These are phyloP conservation scores for Ilex paraguariensis DNA, from an alignment of 305 asterid genomes.

Conservation along the genomic window DNA sequence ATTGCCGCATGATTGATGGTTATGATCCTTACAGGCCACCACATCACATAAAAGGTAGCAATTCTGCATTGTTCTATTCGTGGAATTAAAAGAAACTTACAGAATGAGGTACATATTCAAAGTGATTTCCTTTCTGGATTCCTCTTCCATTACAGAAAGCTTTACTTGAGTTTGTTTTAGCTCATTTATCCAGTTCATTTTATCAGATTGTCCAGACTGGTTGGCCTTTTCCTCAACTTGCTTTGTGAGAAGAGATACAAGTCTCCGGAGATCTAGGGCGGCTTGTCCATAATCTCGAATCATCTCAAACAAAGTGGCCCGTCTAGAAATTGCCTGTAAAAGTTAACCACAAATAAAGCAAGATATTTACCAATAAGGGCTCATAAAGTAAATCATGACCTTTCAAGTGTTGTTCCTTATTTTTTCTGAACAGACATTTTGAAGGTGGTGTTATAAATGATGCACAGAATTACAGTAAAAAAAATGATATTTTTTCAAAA, in stretches of 20 bases:
- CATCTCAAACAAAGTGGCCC: conserved; percentile 78
- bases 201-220: conserved; percentile 50
- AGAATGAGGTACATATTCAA: conserved; percentile 88
- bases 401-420: background rate
- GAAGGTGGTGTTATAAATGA: background rate
- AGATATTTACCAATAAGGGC: background rate
- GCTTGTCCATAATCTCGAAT: conserved; percentile 95
- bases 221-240: conserved; percentile 50
- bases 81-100: conserved; percentile 43
- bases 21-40: background rate
- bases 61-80: background rate
- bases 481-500: background rate
- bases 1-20: no score
- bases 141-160: conserved; percentile 78
- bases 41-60: background rate
- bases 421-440: background rate
- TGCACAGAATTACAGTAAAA: background rate
- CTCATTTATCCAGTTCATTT: conserved; percentile 50
- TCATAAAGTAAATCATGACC: background rate
- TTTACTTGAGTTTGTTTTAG: conserved; percentile 66
- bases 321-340: conserved; percentile 87
- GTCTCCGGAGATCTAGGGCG: conserved; percentile 71
- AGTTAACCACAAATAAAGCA: conserved; percentile 7
- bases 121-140: conserved; percentile 66
- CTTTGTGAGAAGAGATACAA: conserved; percentile 55